These are phyloP conservation scores for Botrytis tulipae DNA, from an alignment of 2,329 filamentous ascomycete genomes.

Conservation along the genomic window DNA sequence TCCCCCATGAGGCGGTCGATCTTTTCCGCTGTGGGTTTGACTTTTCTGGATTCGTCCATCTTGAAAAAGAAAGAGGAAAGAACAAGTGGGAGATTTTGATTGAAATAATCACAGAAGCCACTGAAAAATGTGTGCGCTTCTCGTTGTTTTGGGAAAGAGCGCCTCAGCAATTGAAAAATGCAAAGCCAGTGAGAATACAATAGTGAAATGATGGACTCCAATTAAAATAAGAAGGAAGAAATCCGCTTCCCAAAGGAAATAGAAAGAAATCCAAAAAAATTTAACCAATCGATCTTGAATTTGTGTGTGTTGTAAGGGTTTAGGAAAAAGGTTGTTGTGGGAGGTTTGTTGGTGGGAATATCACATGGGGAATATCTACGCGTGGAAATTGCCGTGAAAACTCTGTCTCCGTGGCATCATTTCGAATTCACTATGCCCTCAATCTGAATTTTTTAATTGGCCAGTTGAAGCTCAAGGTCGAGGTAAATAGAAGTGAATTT, in stretches of 20 bases:
- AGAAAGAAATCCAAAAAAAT: not conserved
- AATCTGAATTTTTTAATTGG: constrained; percentile 1
- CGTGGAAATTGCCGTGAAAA: not conserved
- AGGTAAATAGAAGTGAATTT: not conserved
- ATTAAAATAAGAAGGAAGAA: not conserved
- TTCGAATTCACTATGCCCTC: not conserved
- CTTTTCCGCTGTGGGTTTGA: not conserved
- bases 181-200: not conserved
- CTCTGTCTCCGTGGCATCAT: not conserved
- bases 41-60: not conserved
- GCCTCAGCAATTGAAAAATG: not conserved
- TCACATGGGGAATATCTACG: not conserved
- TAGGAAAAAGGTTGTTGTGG: not conserved
- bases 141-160: not conserved
- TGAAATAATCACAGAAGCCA: not conserved
- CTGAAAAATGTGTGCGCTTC: not conserved
- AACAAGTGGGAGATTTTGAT: not conserved
- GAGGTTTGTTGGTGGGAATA: not conserved
- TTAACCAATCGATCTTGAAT: not conserved
- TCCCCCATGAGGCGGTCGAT: not conserved
- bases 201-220: not conserved
- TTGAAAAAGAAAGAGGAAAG: not conserved
- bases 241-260: not conserved
- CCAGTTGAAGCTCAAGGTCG: not conserved
- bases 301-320: not conserved